Evolutionary conservation across 495 filamentous ascomycete species (phyloP), one percentile per base, ranked within the genome.

Genomic region (Neurospora sp.): DNA sequence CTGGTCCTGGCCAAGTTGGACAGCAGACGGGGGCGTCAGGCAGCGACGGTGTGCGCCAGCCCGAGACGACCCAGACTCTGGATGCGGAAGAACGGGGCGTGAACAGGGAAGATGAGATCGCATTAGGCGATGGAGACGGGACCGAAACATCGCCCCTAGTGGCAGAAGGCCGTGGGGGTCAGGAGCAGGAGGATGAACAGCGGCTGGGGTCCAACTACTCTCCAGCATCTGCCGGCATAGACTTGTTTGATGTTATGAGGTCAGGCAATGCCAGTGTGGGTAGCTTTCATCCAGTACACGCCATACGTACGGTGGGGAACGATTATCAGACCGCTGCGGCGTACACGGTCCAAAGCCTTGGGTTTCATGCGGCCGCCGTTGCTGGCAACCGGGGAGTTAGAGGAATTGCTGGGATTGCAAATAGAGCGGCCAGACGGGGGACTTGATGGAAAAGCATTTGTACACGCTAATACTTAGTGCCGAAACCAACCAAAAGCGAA

Each of bases 41-140:
- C 70, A 16, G 73, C 79, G 10, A 72, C 74, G 20, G 71, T 71
- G 45, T 22, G 45, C n/a, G 45, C 22, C 53, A 61, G 4, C 77
- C 77, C 9, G 68, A 78, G 31, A 79, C 78, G 35, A 73, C 69
- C 4, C 92, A 95, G 77, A 92, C 94, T 75, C 86, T 89, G 76
- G 93, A 96, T 80, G 86, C 91, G 1, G 94, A 97, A 80, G 93
- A 96, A 79, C 87, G 90, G n/a, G 93, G 93, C 3, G 81, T 94
- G 31, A 78, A 89, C 35, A 84, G 90, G 73, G 82, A 84, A 73
- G 82, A 77, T 38, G 76, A 79, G 31, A 47, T 38, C 18, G 77
- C 78, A 9, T 76, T 78, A 27, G 83, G 83, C 41, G 83, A 81
- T 22, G 76, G 76, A 9, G 77, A 81, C 1, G 85, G 83, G 71